Evolutionary conservation across 352 stramenopile genomes (phyloP), one percentile per base, ranked within the genome.

Genomic region (Phytophthora meadii): DNA sequence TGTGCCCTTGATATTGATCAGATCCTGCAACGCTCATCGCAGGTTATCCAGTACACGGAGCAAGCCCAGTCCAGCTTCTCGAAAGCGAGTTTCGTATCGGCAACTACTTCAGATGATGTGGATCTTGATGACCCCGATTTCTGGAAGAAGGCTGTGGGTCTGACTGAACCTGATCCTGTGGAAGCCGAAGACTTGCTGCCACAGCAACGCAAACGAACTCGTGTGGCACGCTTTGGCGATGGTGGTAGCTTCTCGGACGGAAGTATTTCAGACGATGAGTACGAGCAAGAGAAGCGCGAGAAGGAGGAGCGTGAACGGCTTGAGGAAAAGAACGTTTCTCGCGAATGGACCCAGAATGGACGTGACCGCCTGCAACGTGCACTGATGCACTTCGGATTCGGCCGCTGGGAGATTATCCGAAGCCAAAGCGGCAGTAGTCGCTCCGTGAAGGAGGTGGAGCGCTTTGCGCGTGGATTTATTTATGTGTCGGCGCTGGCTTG

Each of bases 111-210:
- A 0, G 87, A 98, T 61, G 93, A 99, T 62, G 88, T 99, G n/a
- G 94, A 99, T 70, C 89, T 99, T 15, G 93, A 99, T 58, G 98
- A 99, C 72, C 98, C 98, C 2, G 84, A 99, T 54, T 99, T 99
- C 60, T 99, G 98, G 98, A 98, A 99, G 60, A 99, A 99, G 74
- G 97, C 99, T 1, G 90, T 98, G 6, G 93, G 93, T 5, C 49
- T 97, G 12, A 79, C 69, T 3, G 88, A 96, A 6, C 85, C 88
- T 2, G 88, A 96, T 7, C 76, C 75, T 6, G 47, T 71, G 3
- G 88, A 92, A 60, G 51, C 74, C 1, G 72, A 82, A 34, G 82
- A 85, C 12, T 76, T 88, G 15, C 65, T 96, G 5, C 88, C 87
- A 6, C 73, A 92, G 45, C 88, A 96, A 54, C 88, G 88, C 10